phyloP scores from a whole-genome alignment of 2,329 filamentous ascomycete species.

The Neopestalotiopsis rosae region DNA sequence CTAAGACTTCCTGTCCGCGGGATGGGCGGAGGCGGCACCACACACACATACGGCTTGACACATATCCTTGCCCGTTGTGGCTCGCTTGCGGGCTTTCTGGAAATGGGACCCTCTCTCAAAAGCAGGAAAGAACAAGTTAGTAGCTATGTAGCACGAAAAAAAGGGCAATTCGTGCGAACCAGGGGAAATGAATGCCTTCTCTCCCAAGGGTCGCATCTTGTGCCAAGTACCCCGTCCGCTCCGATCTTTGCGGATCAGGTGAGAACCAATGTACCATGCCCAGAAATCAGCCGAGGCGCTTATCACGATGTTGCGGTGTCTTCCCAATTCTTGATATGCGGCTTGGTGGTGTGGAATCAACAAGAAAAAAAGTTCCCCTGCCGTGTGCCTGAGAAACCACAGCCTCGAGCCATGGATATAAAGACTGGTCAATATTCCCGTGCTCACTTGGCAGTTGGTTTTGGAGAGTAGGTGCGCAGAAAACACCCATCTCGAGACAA shows the following conservation, averaged over 20 bases:
- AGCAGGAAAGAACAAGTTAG: not conserved
- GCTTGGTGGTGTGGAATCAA: constrained; percentile 3
- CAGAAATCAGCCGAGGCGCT: not conserved
- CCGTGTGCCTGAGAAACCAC: not conserved
- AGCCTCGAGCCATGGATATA: constrained; percentile 9
- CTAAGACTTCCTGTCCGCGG: not conserved
- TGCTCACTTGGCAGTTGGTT: not conserved
- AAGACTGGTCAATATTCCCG: constrained; percentile 7
- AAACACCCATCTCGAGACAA: not conserved
- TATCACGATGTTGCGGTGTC: constrained; percentile 5
- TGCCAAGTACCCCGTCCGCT: not conserved
- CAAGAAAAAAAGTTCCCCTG: not conserved
- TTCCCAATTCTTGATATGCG: not conserved
- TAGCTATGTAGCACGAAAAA: not conserved
- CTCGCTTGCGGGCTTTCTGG: not conserved
- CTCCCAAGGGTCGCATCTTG: not conserved
- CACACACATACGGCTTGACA: not conserved
- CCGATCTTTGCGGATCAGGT: constrained; percentile 5
- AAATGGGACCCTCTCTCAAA: not conserved
- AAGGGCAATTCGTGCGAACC: constrained; percentile 9
- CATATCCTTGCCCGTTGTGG: not conserved
- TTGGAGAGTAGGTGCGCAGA: not conserved
- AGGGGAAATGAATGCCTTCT: not conserved
- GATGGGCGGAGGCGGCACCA: not conserved
- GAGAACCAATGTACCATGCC: not conserved